phyloP scores from a whole-genome alignment of 2,329 filamentous ascomycete genomes.

The Aspergillus cejpii region DNA sequence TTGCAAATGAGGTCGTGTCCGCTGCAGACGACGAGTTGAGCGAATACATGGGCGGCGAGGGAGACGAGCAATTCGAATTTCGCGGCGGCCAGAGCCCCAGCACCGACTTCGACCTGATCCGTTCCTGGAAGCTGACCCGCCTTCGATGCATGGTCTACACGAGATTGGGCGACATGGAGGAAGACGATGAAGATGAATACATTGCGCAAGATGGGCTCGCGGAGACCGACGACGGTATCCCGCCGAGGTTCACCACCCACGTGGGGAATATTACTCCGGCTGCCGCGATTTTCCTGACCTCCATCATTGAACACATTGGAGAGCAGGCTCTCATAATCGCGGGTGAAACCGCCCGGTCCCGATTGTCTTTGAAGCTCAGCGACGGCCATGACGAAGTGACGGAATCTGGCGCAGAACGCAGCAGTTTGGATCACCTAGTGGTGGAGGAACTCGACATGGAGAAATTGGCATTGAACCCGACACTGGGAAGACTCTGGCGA shows the following conservation, averaged over 20 bases:
- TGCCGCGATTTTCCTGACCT: constrained; percentile 91
- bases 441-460: constrained; percentile 91
- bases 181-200: constrained; percentile 89
- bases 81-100: constrained; percentile 46
- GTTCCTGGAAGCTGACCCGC: constrained; percentile 88
- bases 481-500: constrained; percentile 83
- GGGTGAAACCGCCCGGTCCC: constrained; percentile 65
- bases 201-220: constrained; percentile 71
- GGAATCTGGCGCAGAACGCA: constrained; percentile 36
- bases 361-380: constrained; percentile 27
- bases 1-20: constrained; percentile 76
- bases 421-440: constrained; percentile 58
- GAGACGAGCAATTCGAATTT: constrained; percentile 65
- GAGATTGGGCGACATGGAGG: constrained; percentile 90
- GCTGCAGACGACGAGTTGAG: constrained; percentile 79
- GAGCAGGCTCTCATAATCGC: constrained; percentile 86
- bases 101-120: constrained; percentile 77
- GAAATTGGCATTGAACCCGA: constrained; percentile 81
- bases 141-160: constrained; percentile 98
- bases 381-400: constrained; percentile 55
- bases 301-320: constrained; percentile 86
- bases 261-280: constrained; percentile 73
- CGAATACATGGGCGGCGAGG: constrained; percentile 74
- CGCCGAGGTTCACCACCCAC: constrained; percentile 50
- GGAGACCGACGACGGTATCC: constrained; percentile 48